Base-by-base conservation (phyloP, 139 green algal genomes). In the Volvox reticuliferus region DNA sequence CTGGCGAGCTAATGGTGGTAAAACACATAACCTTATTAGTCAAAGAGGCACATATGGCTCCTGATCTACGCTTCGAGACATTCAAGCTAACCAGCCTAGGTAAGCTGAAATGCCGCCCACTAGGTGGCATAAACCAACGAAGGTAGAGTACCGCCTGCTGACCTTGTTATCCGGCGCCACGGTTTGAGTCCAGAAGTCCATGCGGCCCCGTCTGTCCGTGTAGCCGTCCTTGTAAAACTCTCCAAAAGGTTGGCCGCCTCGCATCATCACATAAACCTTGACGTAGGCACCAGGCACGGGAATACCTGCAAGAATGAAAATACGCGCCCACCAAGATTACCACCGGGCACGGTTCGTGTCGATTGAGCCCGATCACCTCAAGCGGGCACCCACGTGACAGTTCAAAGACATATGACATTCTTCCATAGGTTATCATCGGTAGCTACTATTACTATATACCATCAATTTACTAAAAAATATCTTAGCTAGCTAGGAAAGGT, bases 141-240 rank as follows among this genome's bases (percentile, higher is more conserved):
- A 24, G 12, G 65, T 16, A 73, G 21, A 73, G 21, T 5, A 30
- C 21, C 24, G 65, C 65, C 65, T 73, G 65, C 6, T 12, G 1
- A 79, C 62, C 82, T 88, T 63, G 65, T 1, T 67, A 5, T 30
- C 13, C 22, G 82, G 82, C 65, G 78, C 62, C 12, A 21, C 44
- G 20, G 82, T 88, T 1, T 79, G 82, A 20, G 20, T 79, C 82
- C 82, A 88, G 35, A 79, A 88, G 67, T 88, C 82, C 33, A 79
- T 76, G 9, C 62, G n/a, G 14, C 82, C 82, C 33, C 82, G n/a
- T 9, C 82, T 24, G 73, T 90, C 86, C 0, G 86, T 85, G 86
- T 90, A 90, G 73, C 86, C 86, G 28, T 90, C 86, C 28, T 90
- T 90, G 86, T 90, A 75, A 32, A 90, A 90, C 33, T 12, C 6